A percentile compares a stretch with the other conserved stretches of the same genome.
phyloP scores from a whole-genome alignment of 495 filamentous ascomycete species.

The Lichenothelia convexa region DNA sequence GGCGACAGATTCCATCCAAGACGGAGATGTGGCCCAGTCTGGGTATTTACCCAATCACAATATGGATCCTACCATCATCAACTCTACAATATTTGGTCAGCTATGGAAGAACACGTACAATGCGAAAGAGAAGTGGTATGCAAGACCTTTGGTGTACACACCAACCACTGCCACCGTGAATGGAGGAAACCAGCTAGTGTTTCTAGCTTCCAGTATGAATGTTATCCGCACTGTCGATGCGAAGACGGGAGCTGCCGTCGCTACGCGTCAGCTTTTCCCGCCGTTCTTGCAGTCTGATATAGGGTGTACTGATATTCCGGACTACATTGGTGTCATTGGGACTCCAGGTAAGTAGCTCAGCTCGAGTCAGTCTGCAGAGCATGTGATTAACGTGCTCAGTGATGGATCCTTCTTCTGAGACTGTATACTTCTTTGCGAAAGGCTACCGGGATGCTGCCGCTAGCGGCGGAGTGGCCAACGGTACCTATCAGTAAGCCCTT shows the following conservation, averaged over 20 bases:
- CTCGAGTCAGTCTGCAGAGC: no score
- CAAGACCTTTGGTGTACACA: constrained; percentile 30
- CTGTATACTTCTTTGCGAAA: constrained; percentile 28
- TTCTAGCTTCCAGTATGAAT: constrained; percentile 29
- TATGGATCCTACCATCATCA: constrained; percentile 27
- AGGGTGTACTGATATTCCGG: constrained; percentile 29
- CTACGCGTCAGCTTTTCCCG: constrained; percentile 15
- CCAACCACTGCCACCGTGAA: constrained; percentile 7
- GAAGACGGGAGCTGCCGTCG: constrained; percentile 17
- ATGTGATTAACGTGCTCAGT: no score
- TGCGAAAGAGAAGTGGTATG: constrained; percentile 23
- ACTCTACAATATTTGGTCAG: constrained; percentile 24
- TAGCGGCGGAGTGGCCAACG: constrained; percentile 7
- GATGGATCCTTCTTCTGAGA: constrained; percentile 29
- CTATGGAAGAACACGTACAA: constrained; percentile 26
- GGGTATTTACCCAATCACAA: constrained; percentile 21
- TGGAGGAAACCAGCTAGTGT: constrained; percentile 26
- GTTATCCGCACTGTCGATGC: constrained; percentile 28
- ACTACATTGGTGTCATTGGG: constrained; percentile 27
- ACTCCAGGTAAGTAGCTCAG: no score
- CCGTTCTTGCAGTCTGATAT: constrained; percentile 23
- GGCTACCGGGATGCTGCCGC: constrained; percentile 17
- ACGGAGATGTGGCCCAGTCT: background rate
- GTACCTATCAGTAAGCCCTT: no score
- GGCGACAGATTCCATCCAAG: no score